Base-by-base conservation (phyloP, 2,329 filamentous ascomycete genomes). In the Alternaria sp. region DNA sequence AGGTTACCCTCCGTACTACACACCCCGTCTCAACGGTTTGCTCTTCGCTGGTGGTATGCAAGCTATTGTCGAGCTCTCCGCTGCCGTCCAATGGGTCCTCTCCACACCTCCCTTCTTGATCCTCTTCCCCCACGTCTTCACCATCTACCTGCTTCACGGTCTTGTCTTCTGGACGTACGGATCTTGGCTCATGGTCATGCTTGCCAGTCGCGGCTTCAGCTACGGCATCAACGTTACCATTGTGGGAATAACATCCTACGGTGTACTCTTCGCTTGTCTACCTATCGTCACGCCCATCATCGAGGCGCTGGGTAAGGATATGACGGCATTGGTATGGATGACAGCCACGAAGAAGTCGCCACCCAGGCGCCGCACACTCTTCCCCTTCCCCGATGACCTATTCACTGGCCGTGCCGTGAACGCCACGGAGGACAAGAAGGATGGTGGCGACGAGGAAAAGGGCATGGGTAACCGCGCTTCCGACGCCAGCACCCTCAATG, bases 91-190 rank as follows among this genome's bases (percentile, higher is more conserved):
- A 63, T 80, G 76, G 66, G 60, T 81, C 9, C 71, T 84, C 3
- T 81, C 79, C 3, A 69, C 75, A 4, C 77, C 74, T 22, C 48
- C 78, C 22, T 72, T 83, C 28, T 75, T 80, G 6, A 71, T 77
- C 44, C 67, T 83, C 18, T 83, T 83, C 68, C 82, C 81, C 5
- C 82, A 84, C 66, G 81, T 83, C 64, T 83, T 83, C 69, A 83
- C 81, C 38, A 81, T 84, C 54, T 84, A 84, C 63, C 77, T 84
- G 7, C 74, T 83, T 49, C 82, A 84, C 63, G 82, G 82, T 38
- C 53, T 84, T 68, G 59, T 85, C 69, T 74, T 86, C 81, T 81
- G 79, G 79, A 75, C 66, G 47, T 76, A 78, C 62, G 79, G 79
- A 22, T 70, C 72, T 30, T 80, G 75, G 72, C 71, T 79, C 24